Evolutionary conservation across 2,329 filamentous ascomycete species (phyloP), one percentile per base, ranked within the genome.

Genomic region (Stromatinia cepivora): DNA sequence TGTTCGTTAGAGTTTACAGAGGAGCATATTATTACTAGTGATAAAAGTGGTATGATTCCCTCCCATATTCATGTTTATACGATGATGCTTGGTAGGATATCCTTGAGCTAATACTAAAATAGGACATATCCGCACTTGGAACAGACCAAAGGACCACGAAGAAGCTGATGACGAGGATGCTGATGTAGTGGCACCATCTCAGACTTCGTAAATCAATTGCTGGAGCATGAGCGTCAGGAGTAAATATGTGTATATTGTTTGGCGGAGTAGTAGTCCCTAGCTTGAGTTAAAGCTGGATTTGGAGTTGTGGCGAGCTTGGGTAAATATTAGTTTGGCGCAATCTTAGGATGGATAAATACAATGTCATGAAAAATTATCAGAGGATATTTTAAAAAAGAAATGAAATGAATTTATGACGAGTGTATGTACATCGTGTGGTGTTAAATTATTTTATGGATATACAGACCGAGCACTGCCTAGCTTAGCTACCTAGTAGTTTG

Each of bases 1-100:
- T 92, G 88, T 79, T 97, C 94, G 90, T 81, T 99, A 52, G 92
- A 90, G n/a, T 99, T 99, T 76, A 94, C 94, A 67, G 91, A 97
- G 78, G 90, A 97, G 76, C 91, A 91, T 72, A 97, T 99, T 74
- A 89, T 98, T 77, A 97, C 93, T 48, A 93, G 92, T 74, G 97
- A 93, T 81, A 91, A 93, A 78, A 92, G 90, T 81, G 94, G 94
- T 96, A 83, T 80, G 90, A 84, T 59, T 66, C 4, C 9, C n/a
- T 11, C 4, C 10, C 10, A 2, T 4, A 39, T 50, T 50, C 66
- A 22, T 52, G 15, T 39, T 20, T 15, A 15, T 31, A 48, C 13
- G 9, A 8, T 10, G n/a, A 52, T 28, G 13, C 25, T 42, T 59
- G 28, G 56, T 25, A 45, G 56, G 56, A 10, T 3, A 39, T n/a